Evolutionary conservation across 2,329 filamentous ascomycete genomes (phyloP).

Genomic region (Fusarium solani-melongenae): DNA sequence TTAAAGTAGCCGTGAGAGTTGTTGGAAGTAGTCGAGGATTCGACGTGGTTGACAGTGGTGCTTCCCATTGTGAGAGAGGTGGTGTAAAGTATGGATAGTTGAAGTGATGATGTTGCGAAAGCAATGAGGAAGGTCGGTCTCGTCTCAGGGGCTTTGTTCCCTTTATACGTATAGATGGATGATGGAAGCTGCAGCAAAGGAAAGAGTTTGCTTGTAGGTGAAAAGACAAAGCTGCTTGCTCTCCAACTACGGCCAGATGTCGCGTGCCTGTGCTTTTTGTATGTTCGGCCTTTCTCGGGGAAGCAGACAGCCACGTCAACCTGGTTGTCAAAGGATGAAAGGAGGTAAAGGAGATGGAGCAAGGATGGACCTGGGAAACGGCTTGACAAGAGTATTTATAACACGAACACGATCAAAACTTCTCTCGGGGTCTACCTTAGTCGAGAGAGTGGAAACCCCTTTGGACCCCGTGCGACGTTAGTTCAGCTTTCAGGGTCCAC

Average conservation of each 20-base stretch:
- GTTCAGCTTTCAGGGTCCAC: conserved; percentile 34
- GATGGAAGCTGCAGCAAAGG: not conserved
- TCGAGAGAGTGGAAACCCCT: conserved; percentile 28
- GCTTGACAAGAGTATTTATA: conserved; percentile 25
- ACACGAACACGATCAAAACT: conserved; percentile 23
- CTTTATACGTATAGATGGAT: not conserved
- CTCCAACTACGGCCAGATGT: not conserved
- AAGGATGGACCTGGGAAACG: not conserved
- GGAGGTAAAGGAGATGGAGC: not conserved
- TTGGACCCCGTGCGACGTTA: conserved; percentile 9
- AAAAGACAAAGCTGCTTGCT: conserved; percentile 1
- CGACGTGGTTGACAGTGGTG: conserved; percentile 16
- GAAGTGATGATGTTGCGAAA: not conserved
- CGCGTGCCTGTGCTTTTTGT: conserved; percentile 1
- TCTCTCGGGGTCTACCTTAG: conserved; percentile 6
- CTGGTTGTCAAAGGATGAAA: not conserved
- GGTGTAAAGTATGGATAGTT: not conserved
- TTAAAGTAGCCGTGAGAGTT: conserved; percentile 33
- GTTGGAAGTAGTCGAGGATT: conserved; percentile 25
- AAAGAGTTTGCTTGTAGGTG: not conserved
- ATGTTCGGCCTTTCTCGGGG: not conserved
- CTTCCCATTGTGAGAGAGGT: conserved; percentile 1
- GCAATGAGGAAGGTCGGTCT: not conserved
- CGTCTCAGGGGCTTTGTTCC: not conserved
- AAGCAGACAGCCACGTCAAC: conserved; percentile 2